A percentile compares a stretch with the other conserved stretches of the same genome.
phyloP scores from a whole-genome alignment of 2,329 filamentous ascomycete genomes.

The Colletotrichum brevisporum region DNA sequence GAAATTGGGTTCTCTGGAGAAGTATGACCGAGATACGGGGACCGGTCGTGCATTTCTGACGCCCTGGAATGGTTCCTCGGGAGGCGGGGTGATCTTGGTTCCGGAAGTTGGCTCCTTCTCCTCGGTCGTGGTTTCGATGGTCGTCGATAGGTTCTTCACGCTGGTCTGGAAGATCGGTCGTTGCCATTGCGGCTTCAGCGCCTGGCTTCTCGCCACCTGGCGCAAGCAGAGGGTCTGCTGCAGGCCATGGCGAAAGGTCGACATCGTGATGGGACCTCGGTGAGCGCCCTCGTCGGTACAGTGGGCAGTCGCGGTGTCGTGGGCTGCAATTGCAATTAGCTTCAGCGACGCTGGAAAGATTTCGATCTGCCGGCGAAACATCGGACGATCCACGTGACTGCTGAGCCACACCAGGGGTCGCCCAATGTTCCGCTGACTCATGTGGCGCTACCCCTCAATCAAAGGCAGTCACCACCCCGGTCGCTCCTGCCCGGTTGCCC shows the following conservation, averaged over 20 bases:
- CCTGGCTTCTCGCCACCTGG: conserved; percentile 49
- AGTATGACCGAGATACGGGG: conserved; percentile 93
- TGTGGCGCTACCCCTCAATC: conserved; percentile 21
- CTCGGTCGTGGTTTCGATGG: conserved; percentile 1
- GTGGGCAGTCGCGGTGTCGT: conserved; percentile 35
- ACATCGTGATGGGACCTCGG: conserved; percentile 48
- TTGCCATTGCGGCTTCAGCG: conserved; percentile 46
- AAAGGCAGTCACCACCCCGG: neutral
- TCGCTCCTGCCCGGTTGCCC: conserved; percentile 12
- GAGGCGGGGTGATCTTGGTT: conserved; percentile 19
- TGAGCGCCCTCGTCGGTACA: conserved; percentile 31
- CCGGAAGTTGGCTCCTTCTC: neutral
- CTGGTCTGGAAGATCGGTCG: conserved; percentile 45
- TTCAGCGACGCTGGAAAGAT: conserved; percentile 36
- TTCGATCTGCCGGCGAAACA: conserved; percentile 25
- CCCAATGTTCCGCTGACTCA: neutral
- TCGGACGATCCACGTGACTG: conserved; percentile 25
- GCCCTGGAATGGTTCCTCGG: conserved; percentile 48
- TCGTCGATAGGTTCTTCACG: conserved; percentile 47
- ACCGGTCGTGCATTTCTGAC: conserved; percentile 77
- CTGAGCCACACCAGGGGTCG: neutral
- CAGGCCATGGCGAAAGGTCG: conserved; percentile 51
- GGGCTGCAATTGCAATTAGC: neutral
- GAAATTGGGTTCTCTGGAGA: conserved; percentile 87
- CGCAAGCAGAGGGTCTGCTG: conserved; percentile 54